These are phyloP conservation scores for Ceratocystis eucalypticola DNA, from an alignment of 2,329 filamentous ascomycete genomes.

Conservation along the genomic window DNA sequence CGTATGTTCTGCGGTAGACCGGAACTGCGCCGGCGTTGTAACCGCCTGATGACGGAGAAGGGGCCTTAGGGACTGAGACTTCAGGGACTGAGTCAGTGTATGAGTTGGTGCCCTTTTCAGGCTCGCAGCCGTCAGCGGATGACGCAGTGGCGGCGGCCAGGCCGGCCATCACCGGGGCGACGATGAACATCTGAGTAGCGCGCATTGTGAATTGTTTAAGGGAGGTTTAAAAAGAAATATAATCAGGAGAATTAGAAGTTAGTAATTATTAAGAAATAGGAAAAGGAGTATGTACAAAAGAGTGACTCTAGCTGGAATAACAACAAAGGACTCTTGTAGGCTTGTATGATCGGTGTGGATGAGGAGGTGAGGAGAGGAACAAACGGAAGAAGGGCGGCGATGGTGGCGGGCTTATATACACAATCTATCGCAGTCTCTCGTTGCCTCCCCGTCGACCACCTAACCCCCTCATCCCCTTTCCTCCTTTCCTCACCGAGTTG, in stretches of 20 bases:
- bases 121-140: not conserved
- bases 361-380: not conserved
- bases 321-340: constrained; percentile 5
- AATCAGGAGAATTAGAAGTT: not conserved
- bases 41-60: not conserved
- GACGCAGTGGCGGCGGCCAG: constrained; percentile 3
- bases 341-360: not conserved
- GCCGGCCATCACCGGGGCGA: constrained; percentile 16
- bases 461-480: not conserved
- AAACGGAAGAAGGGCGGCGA: rapidly evolving
- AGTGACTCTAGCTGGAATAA: constrained; percentile 10
- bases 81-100: not conserved
- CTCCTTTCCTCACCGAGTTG: not conserved
- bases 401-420: not conserved
- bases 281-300: constrained; percentile 10
- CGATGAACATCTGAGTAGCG: constrained; percentile 13
- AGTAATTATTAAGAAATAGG: constrained; percentile 1
- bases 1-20: too few relatives aligned
- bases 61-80: not conserved
- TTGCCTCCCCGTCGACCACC: not conserved
- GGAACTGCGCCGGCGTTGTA: too few relatives aligned
- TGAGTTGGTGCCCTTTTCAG: not conserved
- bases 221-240: not conserved
- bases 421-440: not conserved
- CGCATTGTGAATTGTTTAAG: constrained; percentile 15